phyloP scores from a whole-genome alignment of 2,329 filamentous ascomycete species.

The Leptographium wingfieldii region DNA sequence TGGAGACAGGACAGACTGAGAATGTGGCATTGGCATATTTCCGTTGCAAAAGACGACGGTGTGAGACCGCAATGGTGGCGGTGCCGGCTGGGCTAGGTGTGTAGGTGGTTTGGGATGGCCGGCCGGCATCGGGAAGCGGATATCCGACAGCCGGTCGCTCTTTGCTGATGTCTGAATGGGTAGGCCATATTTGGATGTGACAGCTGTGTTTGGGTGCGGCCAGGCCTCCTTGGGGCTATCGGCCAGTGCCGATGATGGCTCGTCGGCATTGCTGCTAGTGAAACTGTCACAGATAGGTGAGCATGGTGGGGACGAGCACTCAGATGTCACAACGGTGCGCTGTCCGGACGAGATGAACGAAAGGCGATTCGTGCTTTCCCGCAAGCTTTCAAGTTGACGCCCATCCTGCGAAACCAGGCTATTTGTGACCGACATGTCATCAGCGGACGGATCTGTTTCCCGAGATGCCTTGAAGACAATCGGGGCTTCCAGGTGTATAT shows the following conservation, averaged over 20 bases:
- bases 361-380: slow-evolving; percentile 43
- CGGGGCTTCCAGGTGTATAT: slow-evolving; percentile 16
- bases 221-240: slow-evolving; percentile 22
- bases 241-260: slow-evolving; percentile 6
- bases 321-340: slow-evolving; percentile 46
- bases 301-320: slow-evolving; percentile 42
- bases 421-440: slow-evolving; percentile 44
- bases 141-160: slow-evolving; percentile 28
- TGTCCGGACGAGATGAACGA: slow-evolving; percentile 50
- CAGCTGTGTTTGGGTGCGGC: slow-evolving; percentile 38
- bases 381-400: slow-evolving; percentile 42
- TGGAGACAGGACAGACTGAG: background rate
- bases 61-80: background rate
- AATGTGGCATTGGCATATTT: background rate
- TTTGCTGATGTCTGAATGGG: slow-evolving; percentile 32
- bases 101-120: background rate
- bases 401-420: slow-evolving; percentile 47
- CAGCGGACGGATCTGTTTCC: slow-evolving; percentile 32
- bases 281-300: slow-evolving; percentile 45
- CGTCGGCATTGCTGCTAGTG: slow-evolving; percentile 24
- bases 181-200: slow-evolving; percentile 36
- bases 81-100: slow-evolving; percentile 10
- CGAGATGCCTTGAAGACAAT: slow-evolving; percentile 19
- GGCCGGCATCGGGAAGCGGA: slow-evolving; percentile 10
- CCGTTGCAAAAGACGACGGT: background rate